Percentiles rank a stretch among this genome's conserved stretches.
Evolutionary conservation across 2,329 filamentous ascomycete species (phyloP).

Genomic region (Talaromyces sp.): DNA sequence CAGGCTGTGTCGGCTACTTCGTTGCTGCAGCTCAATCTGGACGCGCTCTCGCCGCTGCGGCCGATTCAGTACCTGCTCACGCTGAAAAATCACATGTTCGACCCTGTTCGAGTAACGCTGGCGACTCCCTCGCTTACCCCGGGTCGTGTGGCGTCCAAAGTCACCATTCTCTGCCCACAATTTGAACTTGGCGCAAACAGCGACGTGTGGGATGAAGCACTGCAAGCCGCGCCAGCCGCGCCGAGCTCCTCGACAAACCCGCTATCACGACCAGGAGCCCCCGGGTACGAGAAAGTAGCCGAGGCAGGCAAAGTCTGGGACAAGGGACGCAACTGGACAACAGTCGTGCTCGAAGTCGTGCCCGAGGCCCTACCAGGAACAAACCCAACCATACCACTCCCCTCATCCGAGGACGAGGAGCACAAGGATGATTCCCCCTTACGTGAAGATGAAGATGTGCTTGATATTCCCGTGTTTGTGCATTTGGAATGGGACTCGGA

Average conservation of each 20-base stretch:
- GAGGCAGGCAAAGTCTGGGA: constrained; percentile 98
- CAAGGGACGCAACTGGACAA: constrained; percentile 88
- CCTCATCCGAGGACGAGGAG: constrained; percentile 23
- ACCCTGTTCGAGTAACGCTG: constrained; percentile 78
- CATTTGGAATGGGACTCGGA: constrained; percentile 82
- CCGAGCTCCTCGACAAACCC: constrained; percentile 31
- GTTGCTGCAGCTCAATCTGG: constrained; percentile 36
- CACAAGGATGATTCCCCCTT: constrained; percentile 21
- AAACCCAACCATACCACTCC: neutral
- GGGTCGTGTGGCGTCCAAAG: constrained; percentile 68
- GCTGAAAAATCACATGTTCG: constrained; percentile 90
- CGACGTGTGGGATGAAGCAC: constrained; percentile 88
- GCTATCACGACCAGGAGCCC: constrained; percentile 27
- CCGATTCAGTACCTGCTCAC: constrained; percentile 79
- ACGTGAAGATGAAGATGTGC: constrained; percentile 56
- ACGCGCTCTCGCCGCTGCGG: constrained; percentile 44
- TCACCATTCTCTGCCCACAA: constrained; percentile 89
- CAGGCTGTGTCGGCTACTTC: constrained; percentile 23
- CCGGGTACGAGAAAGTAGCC: constrained; percentile 50
- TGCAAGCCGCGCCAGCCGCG: constrained; percentile 50
- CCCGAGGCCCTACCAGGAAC: constrained; percentile 43
- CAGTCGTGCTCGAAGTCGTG: constrained; percentile 87
- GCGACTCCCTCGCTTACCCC: constrained; percentile 78
- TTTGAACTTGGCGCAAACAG: constrained; percentile 94
- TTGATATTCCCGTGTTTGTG: constrained; percentile 95